Conservation (phyloP, 2,329 filamentous ascomycete species). For the Aspergillus pseudonomiae region DNA sequence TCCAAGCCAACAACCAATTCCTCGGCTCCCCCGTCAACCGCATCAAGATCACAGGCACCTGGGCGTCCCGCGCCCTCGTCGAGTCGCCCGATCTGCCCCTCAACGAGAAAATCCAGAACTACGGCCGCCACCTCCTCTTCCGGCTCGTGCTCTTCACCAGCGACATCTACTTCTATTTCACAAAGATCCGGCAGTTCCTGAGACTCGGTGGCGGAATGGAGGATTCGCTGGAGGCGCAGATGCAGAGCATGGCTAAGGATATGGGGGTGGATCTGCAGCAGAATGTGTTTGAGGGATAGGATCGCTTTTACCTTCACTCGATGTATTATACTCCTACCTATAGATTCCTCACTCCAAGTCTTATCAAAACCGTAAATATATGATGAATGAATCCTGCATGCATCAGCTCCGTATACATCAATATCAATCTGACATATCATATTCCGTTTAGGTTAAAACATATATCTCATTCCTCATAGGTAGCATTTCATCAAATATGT, state of each 20-base stretch:
- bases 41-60: slow-evolving; percentile 89
- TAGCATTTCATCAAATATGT: neutral
- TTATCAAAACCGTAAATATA: neutral
- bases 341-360: neutral
- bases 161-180: slow-evolving; percentile 82
- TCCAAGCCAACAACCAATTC: slow-evolving; percentile 91
- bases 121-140: slow-evolving; percentile 80
- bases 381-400: neutral
- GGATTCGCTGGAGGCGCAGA: slow-evolving; percentile 85
- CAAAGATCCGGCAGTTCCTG: slow-evolving; percentile 74
- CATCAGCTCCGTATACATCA: neutral
- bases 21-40: slow-evolving; percentile 86
- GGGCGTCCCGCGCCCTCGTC: slow-evolving; percentile 83
- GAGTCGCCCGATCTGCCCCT: slow-evolving; percentile 69
- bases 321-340: slow-evolving; percentile 6
- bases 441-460: neutral
- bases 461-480: neutral
- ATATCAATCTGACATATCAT: neutral
- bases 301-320: neutral
- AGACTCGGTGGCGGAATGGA: slow-evolving; percentile 85
- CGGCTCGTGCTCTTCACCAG: slow-evolving; percentile 72
- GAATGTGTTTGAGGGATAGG: slow-evolving; percentile 79
- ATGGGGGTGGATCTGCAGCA: slow-evolving; percentile 91
- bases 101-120: slow-evolving; percentile 66
- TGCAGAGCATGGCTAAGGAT: slow-evolving; percentile 85